Conservation (phyloP, 331 rosid species). For the Acacia concinna region DNA sequence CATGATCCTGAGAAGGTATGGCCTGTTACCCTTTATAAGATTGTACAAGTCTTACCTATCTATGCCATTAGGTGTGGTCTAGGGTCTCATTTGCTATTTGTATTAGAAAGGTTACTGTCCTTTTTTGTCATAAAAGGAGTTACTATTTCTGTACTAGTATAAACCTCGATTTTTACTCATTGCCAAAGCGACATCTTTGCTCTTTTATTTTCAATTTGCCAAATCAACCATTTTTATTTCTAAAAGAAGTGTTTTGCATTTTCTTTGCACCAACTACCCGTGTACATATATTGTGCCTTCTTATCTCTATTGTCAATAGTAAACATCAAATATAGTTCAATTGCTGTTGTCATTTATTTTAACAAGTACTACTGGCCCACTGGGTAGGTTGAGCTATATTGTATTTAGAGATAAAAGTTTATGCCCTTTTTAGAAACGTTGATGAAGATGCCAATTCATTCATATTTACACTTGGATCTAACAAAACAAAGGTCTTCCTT, state of each 20-base stretch:
- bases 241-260: neutral
- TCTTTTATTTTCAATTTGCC: neutral
- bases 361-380: neutral
- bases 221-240: neutral
- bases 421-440: neutral
- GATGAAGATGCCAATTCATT: neutral
- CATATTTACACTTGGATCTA: neutral
- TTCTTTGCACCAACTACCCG: neutral
- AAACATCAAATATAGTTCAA: neutral
- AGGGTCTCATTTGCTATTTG: neutral
- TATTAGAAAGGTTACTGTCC: neutral
- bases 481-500: neutral
- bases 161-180: neutral
- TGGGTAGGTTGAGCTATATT: neutral
- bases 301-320: neutral
- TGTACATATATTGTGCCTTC: neutral
- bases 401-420: neutral
- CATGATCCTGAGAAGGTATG: conserved; percentile 98
- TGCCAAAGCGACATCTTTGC: neutral
- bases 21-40: neutral
- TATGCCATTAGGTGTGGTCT: neutral
- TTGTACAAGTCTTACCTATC: neutral
- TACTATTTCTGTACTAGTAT: conserved; percentile 1
- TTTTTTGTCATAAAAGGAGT: neutral
- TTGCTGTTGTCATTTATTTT: neutral